Evolutionary conservation across 2,329 filamentous ascomycete genomes (phyloP).

Genomic region (Exophiala phaeomuriformis): DNA sequence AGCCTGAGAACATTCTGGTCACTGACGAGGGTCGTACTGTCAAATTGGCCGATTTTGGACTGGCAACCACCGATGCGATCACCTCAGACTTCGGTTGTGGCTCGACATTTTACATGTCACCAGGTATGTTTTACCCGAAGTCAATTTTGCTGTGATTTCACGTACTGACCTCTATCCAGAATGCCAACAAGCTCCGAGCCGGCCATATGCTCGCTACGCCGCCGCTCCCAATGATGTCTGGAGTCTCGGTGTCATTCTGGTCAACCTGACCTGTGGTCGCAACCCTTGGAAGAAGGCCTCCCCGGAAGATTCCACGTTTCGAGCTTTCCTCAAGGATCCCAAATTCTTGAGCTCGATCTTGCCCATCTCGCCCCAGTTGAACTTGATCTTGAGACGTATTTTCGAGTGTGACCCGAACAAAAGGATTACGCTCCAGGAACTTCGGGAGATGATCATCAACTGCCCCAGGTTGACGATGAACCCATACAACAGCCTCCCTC

Average conservation of each 20-base stretch:
- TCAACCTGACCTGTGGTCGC: slow-evolving; percentile 94
- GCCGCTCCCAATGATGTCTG: slow-evolving; percentile 95
- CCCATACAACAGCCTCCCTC: slow-evolving; percentile 36
- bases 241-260: slow-evolving; percentile 95
- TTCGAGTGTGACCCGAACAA: slow-evolving; percentile 80
- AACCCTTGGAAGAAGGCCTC: slow-evolving; percentile 99
- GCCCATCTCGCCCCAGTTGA: slow-evolving; percentile 80
- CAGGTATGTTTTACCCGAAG: slow-evolving; percentile 58
- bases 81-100: slow-evolving; percentile 96
- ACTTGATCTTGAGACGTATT: slow-evolving; percentile 76
- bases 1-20: slow-evolving; percentile 96
- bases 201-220: slow-evolving; percentile 68
- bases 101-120: slow-evolving; percentile 99
- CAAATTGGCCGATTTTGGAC: slow-evolving; percentile 94
- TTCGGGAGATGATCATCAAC: slow-evolving; percentile 66
- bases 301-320: slow-evolving; percentile 87
- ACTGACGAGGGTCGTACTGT: slow-evolving; percentile 80
- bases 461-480: slow-evolving; percentile 63
- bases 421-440: slow-evolving; percentile 72
- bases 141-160: not conserved
- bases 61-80: slow-evolving; percentile 74
- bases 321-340: slow-evolving; percentile 75
- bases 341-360: slow-evolving; percentile 90
- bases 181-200: slow-evolving; percentile 71
- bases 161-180: slow-evolving; percentile 49